phyloP scores from a whole-genome alignment of 768 basidiomycete genomes.

The Galerina sulciceps region DNA sequence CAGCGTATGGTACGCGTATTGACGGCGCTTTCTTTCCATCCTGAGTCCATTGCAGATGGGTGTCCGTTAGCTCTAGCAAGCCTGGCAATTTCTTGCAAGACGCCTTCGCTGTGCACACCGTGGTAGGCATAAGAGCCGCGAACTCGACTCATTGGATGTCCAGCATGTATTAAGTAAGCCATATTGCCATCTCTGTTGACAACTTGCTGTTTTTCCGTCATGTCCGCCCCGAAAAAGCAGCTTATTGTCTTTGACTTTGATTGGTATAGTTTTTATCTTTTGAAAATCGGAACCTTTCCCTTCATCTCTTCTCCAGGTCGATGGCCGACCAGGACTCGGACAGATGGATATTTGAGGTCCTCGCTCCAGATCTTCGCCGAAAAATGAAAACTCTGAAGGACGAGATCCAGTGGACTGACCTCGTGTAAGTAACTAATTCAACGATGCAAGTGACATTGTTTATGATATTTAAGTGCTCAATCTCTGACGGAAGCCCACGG shows the following conservation, averaged over 20 bases:
- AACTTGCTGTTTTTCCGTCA: conserved; percentile 23
- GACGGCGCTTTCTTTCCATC: conserved; percentile 68
- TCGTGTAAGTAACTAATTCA: conserved; percentile 64
- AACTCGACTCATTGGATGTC: neutral
- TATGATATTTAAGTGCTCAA: conserved; percentile 51
- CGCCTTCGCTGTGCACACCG: conserved; percentile 73
- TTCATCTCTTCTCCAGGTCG: conserved; percentile 54
- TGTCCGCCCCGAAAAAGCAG: conserved; percentile 51
- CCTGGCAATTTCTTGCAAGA: conserved; percentile 86
- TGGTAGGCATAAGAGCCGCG: conserved; percentile 58
- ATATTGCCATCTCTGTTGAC: too few relatives aligned
- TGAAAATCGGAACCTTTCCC: neutral
- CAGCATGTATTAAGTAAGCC: conserved; percentile 22
- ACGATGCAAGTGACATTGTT: neutral
- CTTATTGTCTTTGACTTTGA: conserved; percentile 97
- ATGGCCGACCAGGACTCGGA: conserved; percentile 97
- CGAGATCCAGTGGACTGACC: conserved; percentile 88
- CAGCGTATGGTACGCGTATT: conserved; percentile 62
- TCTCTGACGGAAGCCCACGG: conserved; percentile 73
- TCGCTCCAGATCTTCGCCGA: conserved; percentile 82
- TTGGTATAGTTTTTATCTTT: conserved; percentile 56
- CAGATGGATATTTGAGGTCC: conserved; percentile 89
- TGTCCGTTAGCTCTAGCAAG: conserved; percentile 73
- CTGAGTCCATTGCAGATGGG: conserved; percentile 80
- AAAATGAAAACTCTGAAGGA: conserved; percentile 73